A percentile compares a stretch with the other conserved stretches of the same genome.
Evolutionary conservation across 805 yeast species (phyloP).

Genomic region (Pichia kluyveri): DNA sequence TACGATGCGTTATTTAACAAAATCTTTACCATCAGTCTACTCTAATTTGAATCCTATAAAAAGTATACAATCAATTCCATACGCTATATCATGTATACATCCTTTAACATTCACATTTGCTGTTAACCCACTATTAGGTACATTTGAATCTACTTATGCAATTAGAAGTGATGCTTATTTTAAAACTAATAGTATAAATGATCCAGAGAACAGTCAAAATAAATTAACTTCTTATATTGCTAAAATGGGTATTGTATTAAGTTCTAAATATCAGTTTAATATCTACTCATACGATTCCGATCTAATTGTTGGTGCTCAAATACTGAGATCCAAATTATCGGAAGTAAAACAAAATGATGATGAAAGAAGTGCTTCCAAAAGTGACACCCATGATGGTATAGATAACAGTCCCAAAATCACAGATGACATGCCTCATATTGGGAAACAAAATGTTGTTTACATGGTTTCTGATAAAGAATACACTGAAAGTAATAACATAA

Average conservation of each 20-base stretch:
- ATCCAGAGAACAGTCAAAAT: not conserved
- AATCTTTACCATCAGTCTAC: constrained; percentile 1
- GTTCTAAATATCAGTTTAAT: constrained; percentile 83
- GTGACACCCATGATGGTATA: not conserved
- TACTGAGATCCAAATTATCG: constrained; percentile 42
- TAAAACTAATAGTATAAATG: not conserved
- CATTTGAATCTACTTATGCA: constrained; percentile 78
- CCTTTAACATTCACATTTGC: constrained; percentile 85
- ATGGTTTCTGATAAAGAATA: constrained; percentile 2
- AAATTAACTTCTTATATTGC: not conserved
- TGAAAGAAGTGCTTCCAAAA: no score
- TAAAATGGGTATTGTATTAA: constrained; percentile 38
- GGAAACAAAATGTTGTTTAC: constrained; percentile 6
- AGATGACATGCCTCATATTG: not conserved
- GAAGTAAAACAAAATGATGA: not conserved
- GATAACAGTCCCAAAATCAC: not conserved
- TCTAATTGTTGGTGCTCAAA: constrained; percentile 75
- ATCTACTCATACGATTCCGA: constrained; percentile 85
- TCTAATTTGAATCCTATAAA: not conserved
- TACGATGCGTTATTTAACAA: constrained; percentile 6
- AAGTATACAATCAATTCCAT: constrained; percentile 3
- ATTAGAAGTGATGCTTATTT: constrained; percentile 69
- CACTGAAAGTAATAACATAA: not conserved
- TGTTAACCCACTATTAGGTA: constrained; percentile 84
- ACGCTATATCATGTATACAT: constrained; percentile 20